Percentiles rank a stretch among this genome's conserved stretches.
These are phyloP conservation scores for Cryptococcus jaspeensis DNA, from an alignment of 1,284 basidiomycete species.

Conservation along the genomic window DNA sequence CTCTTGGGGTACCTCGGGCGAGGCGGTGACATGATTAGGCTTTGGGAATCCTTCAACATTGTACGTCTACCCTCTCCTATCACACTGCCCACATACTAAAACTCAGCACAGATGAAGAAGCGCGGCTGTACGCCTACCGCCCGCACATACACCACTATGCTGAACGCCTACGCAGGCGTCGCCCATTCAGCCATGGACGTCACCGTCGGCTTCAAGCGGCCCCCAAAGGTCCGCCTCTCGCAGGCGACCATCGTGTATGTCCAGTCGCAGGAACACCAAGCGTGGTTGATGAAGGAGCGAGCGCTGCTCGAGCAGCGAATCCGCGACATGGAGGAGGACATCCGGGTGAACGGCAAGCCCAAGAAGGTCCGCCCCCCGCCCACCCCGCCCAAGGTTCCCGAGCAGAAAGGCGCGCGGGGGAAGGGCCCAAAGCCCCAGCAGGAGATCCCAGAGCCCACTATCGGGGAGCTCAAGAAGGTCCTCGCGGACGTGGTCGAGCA, in stretches of 20 bases:
- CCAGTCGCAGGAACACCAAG: constrained; percentile 31
- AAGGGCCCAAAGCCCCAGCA: neutral
- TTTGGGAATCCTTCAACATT: constrained; percentile 45
- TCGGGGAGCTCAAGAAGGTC: neutral
- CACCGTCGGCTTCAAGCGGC: constrained; percentile 11
- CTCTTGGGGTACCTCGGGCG: constrained; percentile 38
- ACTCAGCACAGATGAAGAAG: constrained; percentile 47
- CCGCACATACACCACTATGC: constrained; percentile 44
- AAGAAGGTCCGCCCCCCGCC: no score
- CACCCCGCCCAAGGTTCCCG: neutral
- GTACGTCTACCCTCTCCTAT: constrained; percentile 23
- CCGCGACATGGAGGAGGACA: no score
- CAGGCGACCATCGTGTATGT: constrained; percentile 41
- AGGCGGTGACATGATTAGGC: constrained; percentile 32
- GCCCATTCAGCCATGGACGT: constrained; percentile 16
- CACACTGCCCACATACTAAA: neutral
- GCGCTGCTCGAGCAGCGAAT: neutral
- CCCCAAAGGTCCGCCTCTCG: constrained; percentile 30
- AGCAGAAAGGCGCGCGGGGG: neutral
- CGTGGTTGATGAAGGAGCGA: constrained; percentile 8
- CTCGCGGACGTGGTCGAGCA: constrained; percentile 12
- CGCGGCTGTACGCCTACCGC: constrained; percentile 39
- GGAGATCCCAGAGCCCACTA: no score
- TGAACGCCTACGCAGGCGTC: constrained; percentile 43
- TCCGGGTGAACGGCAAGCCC: no score